Conservation (phyloP, 2,329 filamentous ascomycete species). For the Helminthosporium solani region DNA sequence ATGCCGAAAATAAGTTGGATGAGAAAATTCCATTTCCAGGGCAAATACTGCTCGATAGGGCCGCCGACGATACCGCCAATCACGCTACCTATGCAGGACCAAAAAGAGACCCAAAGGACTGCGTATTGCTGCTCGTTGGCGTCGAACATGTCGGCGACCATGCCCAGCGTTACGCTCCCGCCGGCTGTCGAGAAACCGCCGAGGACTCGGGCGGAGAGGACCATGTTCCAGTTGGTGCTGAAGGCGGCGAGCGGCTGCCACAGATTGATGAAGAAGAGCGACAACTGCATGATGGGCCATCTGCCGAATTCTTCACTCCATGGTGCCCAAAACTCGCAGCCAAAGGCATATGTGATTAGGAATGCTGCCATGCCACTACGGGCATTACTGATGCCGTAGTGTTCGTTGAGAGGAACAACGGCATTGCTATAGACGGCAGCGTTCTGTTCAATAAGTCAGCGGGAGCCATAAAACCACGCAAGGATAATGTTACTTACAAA, state of each 20-base stretch:
- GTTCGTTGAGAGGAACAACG: conserved; percentile 51
- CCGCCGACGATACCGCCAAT: conserved; percentile 78
- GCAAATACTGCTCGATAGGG: conserved; percentile 65
- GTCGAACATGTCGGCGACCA: conserved; percentile 62
- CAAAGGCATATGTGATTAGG: conserved; percentile 71
- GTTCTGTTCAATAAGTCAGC: conserved; percentile 31
- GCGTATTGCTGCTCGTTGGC: conserved; percentile 66
- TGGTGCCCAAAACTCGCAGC: conserved; percentile 78
- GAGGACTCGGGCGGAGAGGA: conserved; percentile 58
- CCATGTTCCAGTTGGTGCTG: conserved; percentile 65
- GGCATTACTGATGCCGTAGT: conserved; percentile 52
- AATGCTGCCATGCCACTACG: conserved; percentile 8
- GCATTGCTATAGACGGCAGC: conserved; percentile 55
- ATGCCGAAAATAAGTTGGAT: conserved; percentile 78
- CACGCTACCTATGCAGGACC: conserved; percentile 65
- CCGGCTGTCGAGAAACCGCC: conserved; percentile 53
- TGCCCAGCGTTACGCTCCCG: conserved; percentile 61
- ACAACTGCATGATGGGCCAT: conserved; percentile 69
- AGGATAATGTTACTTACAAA: conserved; percentile 29
- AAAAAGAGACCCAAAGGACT: conserved; percentile 61
- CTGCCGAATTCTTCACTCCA: conserved; percentile 80
- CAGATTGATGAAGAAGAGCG: conserved; percentile 71
- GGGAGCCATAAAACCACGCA: conserved; percentile 46
- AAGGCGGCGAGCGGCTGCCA: conserved; percentile 60
- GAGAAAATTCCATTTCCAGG: conserved; percentile 80